These are phyloP conservation scores for Hypericum perforatum DNA, from an alignment of 345 rosid genomes.

Conservation along the genomic window DNA sequence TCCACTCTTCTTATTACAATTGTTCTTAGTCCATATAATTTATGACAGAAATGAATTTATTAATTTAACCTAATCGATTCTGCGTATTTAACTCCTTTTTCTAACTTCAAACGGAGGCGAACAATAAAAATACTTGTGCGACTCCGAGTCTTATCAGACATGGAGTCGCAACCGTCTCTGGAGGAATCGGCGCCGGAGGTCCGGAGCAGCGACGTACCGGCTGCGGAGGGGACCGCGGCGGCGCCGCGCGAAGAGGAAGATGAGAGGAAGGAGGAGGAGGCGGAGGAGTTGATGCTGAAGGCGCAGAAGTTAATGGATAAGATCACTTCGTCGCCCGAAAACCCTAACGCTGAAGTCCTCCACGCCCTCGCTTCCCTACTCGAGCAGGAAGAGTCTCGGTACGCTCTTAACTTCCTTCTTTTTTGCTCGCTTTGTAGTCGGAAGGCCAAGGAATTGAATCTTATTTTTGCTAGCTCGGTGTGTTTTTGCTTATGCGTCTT, in stretches of 20 bases:
- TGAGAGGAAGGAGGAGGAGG: constrained; percentile 34
- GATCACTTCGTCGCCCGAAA: constrained; percentile 58
- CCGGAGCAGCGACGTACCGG: constrained; percentile 5
- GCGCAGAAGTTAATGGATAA: constrained; percentile 76
- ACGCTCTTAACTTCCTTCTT: constrained; percentile 9
- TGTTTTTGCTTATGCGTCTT: no score
- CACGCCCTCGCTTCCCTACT: constrained; percentile 79
- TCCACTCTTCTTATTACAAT: no score
- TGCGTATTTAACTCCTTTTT: no score
- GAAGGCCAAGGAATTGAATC: no score
- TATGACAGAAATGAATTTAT: no score
- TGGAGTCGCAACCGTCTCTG: neutral
- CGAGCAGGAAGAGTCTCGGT: constrained; percentile 80
- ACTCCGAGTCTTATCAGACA: neutral
- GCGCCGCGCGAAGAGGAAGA: constrained; percentile 7
- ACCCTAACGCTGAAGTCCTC: constrained; percentile 62
- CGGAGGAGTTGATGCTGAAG: constrained; percentile 52
- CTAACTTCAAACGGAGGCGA: no score
- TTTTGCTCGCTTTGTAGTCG: no score
- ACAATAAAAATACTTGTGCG: no score
- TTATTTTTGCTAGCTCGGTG: no score
- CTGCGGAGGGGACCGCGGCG: constrained; percentile 17
- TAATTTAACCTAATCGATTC: no score
- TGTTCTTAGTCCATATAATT: no score
- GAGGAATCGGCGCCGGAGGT: neutral